Base-by-base conservation (phyloP, 1,284 basidiomycete genomes). In the Fomitopsis betulina region DNA sequence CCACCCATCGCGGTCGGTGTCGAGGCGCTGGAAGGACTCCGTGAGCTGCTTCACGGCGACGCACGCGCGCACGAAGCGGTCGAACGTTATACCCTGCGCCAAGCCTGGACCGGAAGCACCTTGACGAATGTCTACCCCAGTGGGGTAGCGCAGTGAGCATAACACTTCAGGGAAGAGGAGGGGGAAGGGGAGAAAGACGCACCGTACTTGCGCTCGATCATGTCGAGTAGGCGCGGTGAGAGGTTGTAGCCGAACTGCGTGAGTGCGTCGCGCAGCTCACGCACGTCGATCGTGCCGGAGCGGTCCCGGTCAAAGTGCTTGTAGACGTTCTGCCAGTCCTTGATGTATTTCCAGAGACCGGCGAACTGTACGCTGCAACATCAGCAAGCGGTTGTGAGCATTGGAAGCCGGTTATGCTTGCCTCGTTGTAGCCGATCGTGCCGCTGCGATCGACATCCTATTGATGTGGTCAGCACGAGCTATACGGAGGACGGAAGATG, bases 261-360 rank as follows among this genome's bases (percentile, higher is more conserved):
- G 42, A 92, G 78, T 1, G 89, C 90, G 12, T 84, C 77, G 3
- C 76, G 74, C 9, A 93, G 76, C 72, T 93, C 89, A 12, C 67
- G 61, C 13, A 76, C 77, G 58, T 91, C 88, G 72, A 93, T 91
- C 37, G 83, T 81, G 43, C 91, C 91, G 8, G 87, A 89, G 53
- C 77, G 80, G 71, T 92, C 89, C 23, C 81, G 76, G 72, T 92
- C 91, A 65, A 91, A 91, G 72, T 89, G 87, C 47, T 77, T 79
- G 78, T 91, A 93, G 56, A 90, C 85, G 60, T 83, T 83, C 75
- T 91, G 89, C 89, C 90, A 92, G 70, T 91, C 88, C 78, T 87
- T 85, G 79, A 91, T 83, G 71, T 91, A 91, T 67, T 89, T 87
- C 89, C 88, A 92, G 15, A 91, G 79, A 5, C 88, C 88, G 39